Conservation (phyloP, 345 rosid genomes). For the Passiflora organensis region DNA sequence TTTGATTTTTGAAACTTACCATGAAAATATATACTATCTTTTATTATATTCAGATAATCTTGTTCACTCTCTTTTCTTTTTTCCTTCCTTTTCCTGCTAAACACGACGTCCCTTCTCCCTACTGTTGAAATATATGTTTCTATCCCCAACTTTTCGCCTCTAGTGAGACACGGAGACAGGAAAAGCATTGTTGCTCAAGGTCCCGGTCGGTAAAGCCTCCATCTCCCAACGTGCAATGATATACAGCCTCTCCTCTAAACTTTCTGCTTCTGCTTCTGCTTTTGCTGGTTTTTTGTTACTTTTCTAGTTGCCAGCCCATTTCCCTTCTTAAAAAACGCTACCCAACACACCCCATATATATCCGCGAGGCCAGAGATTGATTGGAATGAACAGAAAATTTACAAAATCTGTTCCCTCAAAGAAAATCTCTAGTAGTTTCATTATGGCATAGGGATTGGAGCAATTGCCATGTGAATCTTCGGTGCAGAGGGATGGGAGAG, state of each 20-base stretch:
- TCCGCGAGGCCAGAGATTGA: too few relatives aligned
- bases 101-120: too few relatives aligned
- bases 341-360: not conserved
- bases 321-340: not conserved
- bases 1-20: too few relatives aligned
- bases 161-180: conserved; percentile 15
- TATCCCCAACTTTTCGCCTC: not conserved
- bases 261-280: not conserved
- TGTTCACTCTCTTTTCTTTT: too few relatives aligned
- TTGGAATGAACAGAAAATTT: too few relatives aligned
- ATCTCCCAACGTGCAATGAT: conserved; percentile 21
- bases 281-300: not conserved
- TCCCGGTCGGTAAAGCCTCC: conserved; percentile 11
- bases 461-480: conserved; percentile 30
- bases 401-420: too few relatives aligned
- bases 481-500: conserved; percentile 26
- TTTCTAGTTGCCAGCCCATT: conserved; percentile 24
- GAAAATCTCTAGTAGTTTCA: too few relatives aligned
- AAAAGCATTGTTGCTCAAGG: conserved; percentile 8
- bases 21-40: too few relatives aligned
- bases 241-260: not conserved
- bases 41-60: too few relatives aligned
- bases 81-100: too few relatives aligned
- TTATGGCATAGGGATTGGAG: conserved; percentile 16
- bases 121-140: too few relatives aligned